Conservation (phyloP, 2,329 filamentous ascomycete genomes). For the Penicillium freii region DNA sequence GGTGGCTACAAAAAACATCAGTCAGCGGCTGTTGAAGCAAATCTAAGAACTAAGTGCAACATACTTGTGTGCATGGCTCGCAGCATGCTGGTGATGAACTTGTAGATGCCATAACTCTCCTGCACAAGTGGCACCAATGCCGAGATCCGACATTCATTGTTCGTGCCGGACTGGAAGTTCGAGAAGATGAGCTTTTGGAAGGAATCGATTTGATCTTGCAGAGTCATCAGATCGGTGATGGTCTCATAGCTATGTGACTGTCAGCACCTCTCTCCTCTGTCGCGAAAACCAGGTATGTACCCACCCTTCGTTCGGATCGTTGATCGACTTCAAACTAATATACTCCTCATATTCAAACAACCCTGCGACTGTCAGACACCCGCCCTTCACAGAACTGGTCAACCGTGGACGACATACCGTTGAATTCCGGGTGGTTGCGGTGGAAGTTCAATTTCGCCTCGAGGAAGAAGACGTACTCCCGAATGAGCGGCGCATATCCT, state of each 20-base stretch:
- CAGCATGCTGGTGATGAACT: slow-evolving; percentile 99
- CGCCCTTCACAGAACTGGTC: background rate
- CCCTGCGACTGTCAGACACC: slow-evolving; percentile 40
- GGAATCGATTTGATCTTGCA: slow-evolving; percentile 97
- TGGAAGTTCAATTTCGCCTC: slow-evolving; percentile 96
- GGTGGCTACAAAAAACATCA: slow-evolving; percentile 57
- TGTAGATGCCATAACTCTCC: slow-evolving; percentile 99
- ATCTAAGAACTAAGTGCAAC: slow-evolving; percentile 33
- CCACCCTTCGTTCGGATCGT: slow-evolving; percentile 95
- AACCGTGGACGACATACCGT: slow-evolving; percentile 56
- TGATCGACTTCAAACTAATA: slow-evolving; percentile 94
- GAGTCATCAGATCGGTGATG: slow-evolving; percentile 90
- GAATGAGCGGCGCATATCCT: slow-evolving; percentile 85
- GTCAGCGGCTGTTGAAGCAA: slow-evolving; percentile 10
- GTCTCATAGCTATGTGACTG: slow-evolving; percentile 66
- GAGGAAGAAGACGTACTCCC: slow-evolving; percentile 95
- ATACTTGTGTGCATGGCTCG: slow-evolving; percentile 93
- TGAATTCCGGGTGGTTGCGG: slow-evolving; percentile 94
- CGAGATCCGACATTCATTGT: slow-evolving; percentile 96
- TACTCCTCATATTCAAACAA: slow-evolving; percentile 99
- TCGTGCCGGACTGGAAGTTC: slow-evolving; percentile 84
- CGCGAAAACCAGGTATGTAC: slow-evolving; percentile 2
- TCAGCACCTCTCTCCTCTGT: slow-evolving; percentile 21
- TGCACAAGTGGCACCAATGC: slow-evolving; percentile 90
- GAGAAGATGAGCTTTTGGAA: slow-evolving; percentile 99